Conservation (phyloP, 2,329 filamentous ascomycete species). For the Aspergillus hortae region DNA sequence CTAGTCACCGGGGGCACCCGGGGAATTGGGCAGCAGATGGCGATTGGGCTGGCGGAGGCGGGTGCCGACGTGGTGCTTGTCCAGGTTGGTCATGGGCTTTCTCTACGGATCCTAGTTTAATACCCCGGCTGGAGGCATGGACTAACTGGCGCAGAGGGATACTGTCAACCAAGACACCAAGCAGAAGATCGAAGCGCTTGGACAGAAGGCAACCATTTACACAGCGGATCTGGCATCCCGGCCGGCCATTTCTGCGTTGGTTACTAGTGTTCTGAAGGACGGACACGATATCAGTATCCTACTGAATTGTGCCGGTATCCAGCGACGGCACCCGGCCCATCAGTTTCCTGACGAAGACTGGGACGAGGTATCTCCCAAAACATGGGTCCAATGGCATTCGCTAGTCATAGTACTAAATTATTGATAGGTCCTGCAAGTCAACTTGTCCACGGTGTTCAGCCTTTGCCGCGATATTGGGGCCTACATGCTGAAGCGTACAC, state of each 20-base stretch:
- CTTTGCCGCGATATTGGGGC: slow-evolving; percentile 35
- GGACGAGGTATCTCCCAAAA: slow-evolving; percentile 55
- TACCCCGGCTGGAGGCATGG: not conserved
- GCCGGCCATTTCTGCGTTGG: slow-evolving; percentile 25
- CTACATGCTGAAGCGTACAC: slow-evolving; percentile 28
- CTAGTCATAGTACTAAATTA: not conserved
- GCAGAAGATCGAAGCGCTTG: slow-evolving; percentile 23
- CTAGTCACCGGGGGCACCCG: slow-evolving; percentile 36
- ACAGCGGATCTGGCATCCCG: slow-evolving; percentile 33
- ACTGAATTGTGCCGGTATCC: slow-evolving; percentile 80
- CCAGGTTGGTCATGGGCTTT: slow-evolving; percentile 10
- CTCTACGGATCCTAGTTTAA: not conserved
- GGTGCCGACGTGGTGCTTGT: slow-evolving; percentile 32
- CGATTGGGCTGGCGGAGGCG: slow-evolving; percentile 33
- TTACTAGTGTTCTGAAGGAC: slow-evolving; percentile 25
- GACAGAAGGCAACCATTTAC: slow-evolving; percentile 32
- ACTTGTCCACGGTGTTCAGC: slow-evolving; percentile 72
- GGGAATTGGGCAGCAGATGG: slow-evolving; percentile 36
- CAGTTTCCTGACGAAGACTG: slow-evolving; percentile 74
- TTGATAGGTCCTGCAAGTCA: slow-evolving; percentile 72
- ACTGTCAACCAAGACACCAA: slow-evolving; percentile 17
- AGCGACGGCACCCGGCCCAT: slow-evolving; percentile 71
- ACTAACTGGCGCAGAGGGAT: slow-evolving; percentile 8
- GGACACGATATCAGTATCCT: slow-evolving; percentile 66
- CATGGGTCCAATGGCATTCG: slow-evolving; percentile 40